phyloP scores from a whole-genome alignment of 148 eudicot species.

The Amaranthus cruentus region DNA sequence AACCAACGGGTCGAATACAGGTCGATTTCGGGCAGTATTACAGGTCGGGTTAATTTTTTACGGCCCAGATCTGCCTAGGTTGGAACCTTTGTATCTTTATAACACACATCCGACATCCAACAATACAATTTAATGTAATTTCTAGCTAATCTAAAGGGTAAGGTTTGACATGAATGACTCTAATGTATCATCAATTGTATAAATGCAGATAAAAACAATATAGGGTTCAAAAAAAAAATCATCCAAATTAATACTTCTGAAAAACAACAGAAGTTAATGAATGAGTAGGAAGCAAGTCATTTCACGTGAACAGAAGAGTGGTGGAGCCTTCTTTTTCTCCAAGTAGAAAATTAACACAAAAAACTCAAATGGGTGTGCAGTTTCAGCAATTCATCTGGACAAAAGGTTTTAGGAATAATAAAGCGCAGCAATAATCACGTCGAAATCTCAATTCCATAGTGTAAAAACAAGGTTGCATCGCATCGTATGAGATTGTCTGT shows the following conservation, averaged over 20 bases:
- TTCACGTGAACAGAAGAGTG: neutral
- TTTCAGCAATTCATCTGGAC: neutral
- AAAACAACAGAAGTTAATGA: neutral
- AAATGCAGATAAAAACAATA: neutral
- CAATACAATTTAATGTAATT: slow-evolving; percentile 14
- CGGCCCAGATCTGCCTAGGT: neutral
- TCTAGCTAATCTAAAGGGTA: neutral
- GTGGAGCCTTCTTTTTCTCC: neutral
- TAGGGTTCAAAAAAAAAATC: neutral
- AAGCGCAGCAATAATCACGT: too few species aligned
- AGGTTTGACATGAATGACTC: slow-evolving; percentile 5
- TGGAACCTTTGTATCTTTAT: neutral
- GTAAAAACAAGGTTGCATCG: too few species aligned
- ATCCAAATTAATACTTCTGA: neutral
- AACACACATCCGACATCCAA: slow-evolving; percentile 10
- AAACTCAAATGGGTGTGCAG: neutral
- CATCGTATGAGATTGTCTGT: too few species aligned
- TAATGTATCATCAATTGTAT: neutral
- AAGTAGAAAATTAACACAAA: neutral
- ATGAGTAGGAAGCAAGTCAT: neutral
- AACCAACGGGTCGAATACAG: too few species aligned
- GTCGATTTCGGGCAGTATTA: too few species aligned
- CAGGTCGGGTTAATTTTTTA: too few species aligned
- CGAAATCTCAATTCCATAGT: too few species aligned
- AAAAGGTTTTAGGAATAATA: too few species aligned